These are phyloP conservation scores for Selaginella tamariscina DNA, from an alignment of 75 land plant species.

Conservation along the genomic window DNA sequence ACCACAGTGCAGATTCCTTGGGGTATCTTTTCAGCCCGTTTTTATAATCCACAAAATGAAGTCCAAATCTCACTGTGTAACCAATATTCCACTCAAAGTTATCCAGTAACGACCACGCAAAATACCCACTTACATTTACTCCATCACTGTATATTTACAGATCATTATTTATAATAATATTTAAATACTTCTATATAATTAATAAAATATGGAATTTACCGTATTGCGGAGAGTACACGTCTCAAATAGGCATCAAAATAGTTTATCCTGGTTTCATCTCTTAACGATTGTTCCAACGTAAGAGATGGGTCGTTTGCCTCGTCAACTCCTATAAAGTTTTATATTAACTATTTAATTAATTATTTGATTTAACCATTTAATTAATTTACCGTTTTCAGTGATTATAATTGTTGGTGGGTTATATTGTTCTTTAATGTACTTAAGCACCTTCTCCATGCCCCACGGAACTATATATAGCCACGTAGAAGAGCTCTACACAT, in stretches of 20 bases:
- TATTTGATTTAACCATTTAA: too few relatives aligned
- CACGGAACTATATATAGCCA: constrained; percentile 18
- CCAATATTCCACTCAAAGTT: constrained; percentile 69
- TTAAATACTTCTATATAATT: too few relatives aligned
- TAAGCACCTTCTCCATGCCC: constrained; percentile 28
- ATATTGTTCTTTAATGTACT: constrained; percentile 37
- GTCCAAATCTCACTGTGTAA: constrained; percentile 37
- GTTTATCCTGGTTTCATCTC: constrained; percentile 51
- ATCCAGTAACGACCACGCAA: constrained; percentile 49
- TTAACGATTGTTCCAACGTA: constrained; percentile 27
- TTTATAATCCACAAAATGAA: constrained; percentile 40
- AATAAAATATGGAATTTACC: constrained; percentile 27
- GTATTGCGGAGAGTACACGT: constrained; percentile 43
- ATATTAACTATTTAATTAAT: too few relatives aligned
- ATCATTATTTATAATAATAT: not conserved
- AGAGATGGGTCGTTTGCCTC: not conserved
- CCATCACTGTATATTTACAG: constrained; percentile 27
- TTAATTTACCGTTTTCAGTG: constrained; percentile 37
- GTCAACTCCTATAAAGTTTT: not conserved
- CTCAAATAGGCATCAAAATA: constrained; percentile 61
- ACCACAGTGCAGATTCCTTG: constrained; percentile 44
- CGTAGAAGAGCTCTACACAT: too few relatives aligned
- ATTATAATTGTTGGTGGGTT: constrained; percentile 29
- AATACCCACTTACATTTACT: constrained; percentile 34
- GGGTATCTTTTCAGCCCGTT: constrained; percentile 35